These are phyloP conservation scores for Trifolium pratense DNA, from an alignment of 306 rosid species.

Conservation along the genomic window DNA sequence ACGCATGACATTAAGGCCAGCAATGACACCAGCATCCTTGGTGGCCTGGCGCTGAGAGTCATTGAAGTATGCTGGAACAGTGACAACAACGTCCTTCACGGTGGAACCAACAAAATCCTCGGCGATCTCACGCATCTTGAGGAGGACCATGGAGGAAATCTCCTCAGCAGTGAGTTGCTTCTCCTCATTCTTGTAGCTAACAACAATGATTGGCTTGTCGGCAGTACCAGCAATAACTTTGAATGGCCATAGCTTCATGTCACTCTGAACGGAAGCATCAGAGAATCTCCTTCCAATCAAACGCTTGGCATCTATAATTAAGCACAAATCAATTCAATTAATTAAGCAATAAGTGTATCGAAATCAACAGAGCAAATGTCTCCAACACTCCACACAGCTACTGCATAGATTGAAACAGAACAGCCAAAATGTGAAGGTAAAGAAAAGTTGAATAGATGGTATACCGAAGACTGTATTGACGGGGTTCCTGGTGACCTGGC, in stretches of 20 bases:
- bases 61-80: background rate
- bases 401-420: no score
- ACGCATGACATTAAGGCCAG: no score
- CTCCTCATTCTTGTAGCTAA: background rate
- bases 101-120: background rate
- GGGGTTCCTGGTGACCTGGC: background rate
- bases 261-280: slow-evolving; percentile 16
- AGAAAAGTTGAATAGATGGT: background rate
- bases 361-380: background rate
- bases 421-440: no score
- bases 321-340: background rate
- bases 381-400: no score
- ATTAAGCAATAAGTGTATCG: background rate
- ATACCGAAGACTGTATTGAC: background rate
- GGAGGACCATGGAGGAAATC: background rate
- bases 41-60: background rate
- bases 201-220: background rate
- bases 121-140: background rate
- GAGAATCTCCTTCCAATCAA: slow-evolving; percentile 4
- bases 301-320: background rate
- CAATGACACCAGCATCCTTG: no score
- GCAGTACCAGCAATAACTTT: background rate
- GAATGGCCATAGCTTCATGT: slow-evolving; percentile 3
- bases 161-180: background rate
- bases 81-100: background rate